phyloP scores from a whole-genome alignment of 352 stramenopile genomes.

The Globisporangium takayamanum region DNA sequence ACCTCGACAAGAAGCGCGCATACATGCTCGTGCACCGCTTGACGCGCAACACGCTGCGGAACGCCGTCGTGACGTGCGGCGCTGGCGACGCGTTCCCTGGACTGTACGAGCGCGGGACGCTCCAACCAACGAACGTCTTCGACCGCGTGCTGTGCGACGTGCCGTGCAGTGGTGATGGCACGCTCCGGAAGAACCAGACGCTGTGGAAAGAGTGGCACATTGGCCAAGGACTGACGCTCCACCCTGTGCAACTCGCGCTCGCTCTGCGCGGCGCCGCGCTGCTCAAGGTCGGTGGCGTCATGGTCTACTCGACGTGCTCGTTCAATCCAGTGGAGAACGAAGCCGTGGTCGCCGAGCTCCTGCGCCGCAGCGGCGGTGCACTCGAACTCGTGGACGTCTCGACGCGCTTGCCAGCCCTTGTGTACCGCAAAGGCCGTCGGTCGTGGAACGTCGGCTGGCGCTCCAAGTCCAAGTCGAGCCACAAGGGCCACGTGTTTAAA shows the following conservation, averaged over 20 bases:
- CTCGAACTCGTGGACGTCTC: slow-evolving; percentile 90
- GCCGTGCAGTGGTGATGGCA: slow-evolving; percentile 97
- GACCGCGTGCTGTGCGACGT: slow-evolving; percentile 98
- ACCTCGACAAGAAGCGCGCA: slow-evolving; percentile 94
- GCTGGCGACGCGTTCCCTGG: slow-evolving; percentile 92
- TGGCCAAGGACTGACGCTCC: slow-evolving; percentile 85
- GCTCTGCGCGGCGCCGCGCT: slow-evolving; percentile 87
- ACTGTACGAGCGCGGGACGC: slow-evolving; percentile 45
- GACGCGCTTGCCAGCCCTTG: slow-evolving; percentile 45
- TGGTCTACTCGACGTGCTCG: slow-evolving; percentile 97
- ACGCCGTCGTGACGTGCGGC: slow-evolving; percentile 90
- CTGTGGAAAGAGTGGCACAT: slow-evolving; percentile 95
- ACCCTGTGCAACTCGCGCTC: slow-evolving; percentile 92
- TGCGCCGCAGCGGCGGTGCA: slow-evolving; percentile 81
- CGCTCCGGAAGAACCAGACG: slow-evolving; percentile 95
- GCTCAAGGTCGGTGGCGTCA: slow-evolving; percentile 85
- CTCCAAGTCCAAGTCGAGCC: slow-evolving; percentile 81
- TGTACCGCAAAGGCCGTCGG: slow-evolving; percentile 40
- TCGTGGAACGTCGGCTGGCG: slow-evolving; percentile 79
- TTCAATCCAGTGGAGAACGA: slow-evolving; percentile 99
- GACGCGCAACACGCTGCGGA: slow-evolving; percentile 72
- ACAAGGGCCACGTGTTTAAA: slow-evolving; percentile 75
- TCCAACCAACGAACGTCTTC: slow-evolving; percentile 87
- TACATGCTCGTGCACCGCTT: slow-evolving; percentile 98
- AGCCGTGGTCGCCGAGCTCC: slow-evolving; percentile 93